These are phyloP conservation scores for Sporobolomyces roseus DNA, from an alignment of 768 basidiomycete species.

Conservation along the genomic window DNA sequence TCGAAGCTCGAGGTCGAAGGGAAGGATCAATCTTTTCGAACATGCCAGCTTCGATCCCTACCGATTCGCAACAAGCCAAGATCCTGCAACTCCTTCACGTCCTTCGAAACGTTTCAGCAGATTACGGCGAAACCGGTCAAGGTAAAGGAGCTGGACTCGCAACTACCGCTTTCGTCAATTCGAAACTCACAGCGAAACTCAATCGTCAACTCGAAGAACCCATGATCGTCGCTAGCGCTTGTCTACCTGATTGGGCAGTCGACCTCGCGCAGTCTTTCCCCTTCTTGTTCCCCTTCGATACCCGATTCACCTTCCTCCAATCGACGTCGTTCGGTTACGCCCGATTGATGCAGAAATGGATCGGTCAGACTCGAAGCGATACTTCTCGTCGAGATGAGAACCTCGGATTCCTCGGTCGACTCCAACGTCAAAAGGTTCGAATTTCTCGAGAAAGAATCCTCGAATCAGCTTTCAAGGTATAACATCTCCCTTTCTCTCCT, in stretches of 20 bases:
- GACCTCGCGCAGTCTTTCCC: constrained; percentile 95
- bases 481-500: not conserved
- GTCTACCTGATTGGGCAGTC: constrained; percentile 93
- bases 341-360: constrained; percentile 89
- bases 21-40: constrained; percentile 60
- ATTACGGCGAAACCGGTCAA: constrained; percentile 25
- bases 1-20: constrained; percentile 19
- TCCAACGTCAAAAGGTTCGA: constrained; percentile 92
- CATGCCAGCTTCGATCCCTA: constrained; percentile 70
- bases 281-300: constrained; percentile 97
- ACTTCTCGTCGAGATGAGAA: constrained; percentile 80
- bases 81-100: constrained; percentile 85
- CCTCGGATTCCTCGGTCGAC: constrained; percentile 82
- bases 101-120: constrained; percentile 72
- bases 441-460: constrained; percentile 91
- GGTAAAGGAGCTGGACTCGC: constrained; percentile 51
- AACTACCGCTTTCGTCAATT: constrained; percentile 88
- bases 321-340: constrained; percentile 97
- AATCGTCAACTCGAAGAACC: constrained; percentile 94
- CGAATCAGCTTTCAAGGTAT: constrained; percentile 83
- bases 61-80: constrained; percentile 79
- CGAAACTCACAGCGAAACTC: constrained; percentile 96
- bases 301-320: constrained; percentile 93
- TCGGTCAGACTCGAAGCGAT: constrained; percentile 68
- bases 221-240: constrained; percentile 98